A percentile compares a stretch with the other conserved stretches of the same genome.
Conservation (phyloP, 2,329 filamentous ascomycete genomes). For the Trichoderma atroviride region DNA sequence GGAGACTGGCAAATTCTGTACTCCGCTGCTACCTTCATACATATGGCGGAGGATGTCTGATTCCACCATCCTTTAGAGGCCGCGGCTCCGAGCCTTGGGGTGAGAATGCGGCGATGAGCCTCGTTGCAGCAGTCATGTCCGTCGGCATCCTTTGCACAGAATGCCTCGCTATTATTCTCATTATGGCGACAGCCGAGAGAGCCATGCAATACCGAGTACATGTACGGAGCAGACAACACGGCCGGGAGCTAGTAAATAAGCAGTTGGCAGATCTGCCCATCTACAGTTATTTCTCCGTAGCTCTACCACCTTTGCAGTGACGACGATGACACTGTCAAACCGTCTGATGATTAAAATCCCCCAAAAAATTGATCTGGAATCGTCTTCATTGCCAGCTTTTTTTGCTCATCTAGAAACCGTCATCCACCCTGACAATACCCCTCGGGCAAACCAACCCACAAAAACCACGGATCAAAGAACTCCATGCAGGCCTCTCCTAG, state of each 20-base stretch:
- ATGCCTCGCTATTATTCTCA: background rate
- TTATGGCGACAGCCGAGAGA: background rate
- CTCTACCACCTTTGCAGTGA: background rate
- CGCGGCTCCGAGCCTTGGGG: background rate
- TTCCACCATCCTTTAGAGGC: background rate
- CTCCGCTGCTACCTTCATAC: background rate
- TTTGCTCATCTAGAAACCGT: background rate
- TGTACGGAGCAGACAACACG: background rate
- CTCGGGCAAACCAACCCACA: background rate
- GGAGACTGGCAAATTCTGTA: background rate
- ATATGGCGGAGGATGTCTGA: background rate
- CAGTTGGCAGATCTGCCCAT: background rate
- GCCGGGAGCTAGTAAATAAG: background rate
- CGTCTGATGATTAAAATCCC: too few relatives aligned
- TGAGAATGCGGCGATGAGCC: background rate
- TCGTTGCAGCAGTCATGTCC: background rate
- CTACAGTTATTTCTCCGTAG: slow-evolving; percentile 9
- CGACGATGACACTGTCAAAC: background rate
- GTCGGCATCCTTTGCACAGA: background rate
- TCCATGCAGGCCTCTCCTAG: background rate
- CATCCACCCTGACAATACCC: background rate
- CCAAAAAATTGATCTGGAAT: background rate
- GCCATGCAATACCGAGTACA: background rate
- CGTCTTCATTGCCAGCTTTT: background rate
- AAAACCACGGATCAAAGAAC: background rate